Percentiles rank a stretch among this genome's conserved stretches.
phyloP scores from a whole-genome alignment of 2,329 filamentous ascomycete species.

The Diaporthe destruens region DNA sequence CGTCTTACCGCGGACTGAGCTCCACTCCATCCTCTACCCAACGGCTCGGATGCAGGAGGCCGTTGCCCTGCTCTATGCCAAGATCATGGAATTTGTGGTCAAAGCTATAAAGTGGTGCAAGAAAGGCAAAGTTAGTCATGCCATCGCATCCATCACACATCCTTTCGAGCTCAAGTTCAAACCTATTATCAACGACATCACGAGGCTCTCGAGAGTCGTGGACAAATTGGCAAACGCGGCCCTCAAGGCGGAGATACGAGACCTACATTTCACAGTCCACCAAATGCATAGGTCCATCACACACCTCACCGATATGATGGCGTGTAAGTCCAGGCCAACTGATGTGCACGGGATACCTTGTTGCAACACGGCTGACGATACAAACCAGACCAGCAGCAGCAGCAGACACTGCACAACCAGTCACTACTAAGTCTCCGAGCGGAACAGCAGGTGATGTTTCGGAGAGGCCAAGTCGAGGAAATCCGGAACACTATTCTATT shows the following conservation, averaged over 20 bases:
- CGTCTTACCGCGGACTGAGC: slow-evolving; percentile 41
- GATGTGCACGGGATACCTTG: too few species aligned
- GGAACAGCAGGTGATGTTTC: slow-evolving; percentile 1
- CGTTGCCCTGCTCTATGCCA: slow-evolving; percentile 43
- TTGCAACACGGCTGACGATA: background rate
- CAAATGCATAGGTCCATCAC: slow-evolving; percentile 1
- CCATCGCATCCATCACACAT: slow-evolving; percentile 40
- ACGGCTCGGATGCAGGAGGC: slow-evolving; percentile 43
- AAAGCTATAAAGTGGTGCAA: slow-evolving; percentile 45
- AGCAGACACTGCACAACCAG: background rate
- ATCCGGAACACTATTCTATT: background rate
- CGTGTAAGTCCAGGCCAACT: background rate
- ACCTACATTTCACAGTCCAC: slow-evolving; percentile 36
- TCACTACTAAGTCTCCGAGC: background rate
- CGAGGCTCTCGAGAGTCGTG: slow-evolving; percentile 34
- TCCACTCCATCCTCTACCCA: slow-evolving; percentile 43
- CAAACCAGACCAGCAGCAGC: background rate
- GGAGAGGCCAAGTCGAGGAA: background rate
- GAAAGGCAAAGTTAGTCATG: slow-evolving; percentile 41
- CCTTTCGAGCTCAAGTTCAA: slow-evolving; percentile 44
- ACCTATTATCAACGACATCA: slow-evolving; percentile 43
- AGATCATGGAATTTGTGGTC: slow-evolving; percentile 45
- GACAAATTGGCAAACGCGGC: slow-evolving; percentile 41
- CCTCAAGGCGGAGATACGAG: slow-evolving; percentile 43
- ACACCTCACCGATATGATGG: slow-evolving; percentile 4